Evolutionary conservation across 1,139 yeast species (phyloP), one percentile per base, ranked within the genome.

Genomic region (Magnusiomyces fungicola): DNA sequence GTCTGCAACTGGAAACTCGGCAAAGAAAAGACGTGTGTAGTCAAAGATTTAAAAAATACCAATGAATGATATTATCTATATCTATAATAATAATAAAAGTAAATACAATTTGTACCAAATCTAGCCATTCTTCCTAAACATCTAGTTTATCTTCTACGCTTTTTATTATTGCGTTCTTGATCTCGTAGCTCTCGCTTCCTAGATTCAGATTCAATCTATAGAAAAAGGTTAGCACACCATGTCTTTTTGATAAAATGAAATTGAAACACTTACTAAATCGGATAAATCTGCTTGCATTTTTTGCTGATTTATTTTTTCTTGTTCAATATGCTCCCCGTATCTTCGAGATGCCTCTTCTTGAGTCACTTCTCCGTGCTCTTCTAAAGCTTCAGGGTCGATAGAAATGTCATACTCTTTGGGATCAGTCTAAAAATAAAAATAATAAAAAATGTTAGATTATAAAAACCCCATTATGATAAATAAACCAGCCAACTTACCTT

Each of bases 281-380:
- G 39, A 41, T 5, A 50, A 25, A 32, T 50, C 53, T 21, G 46
- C 46, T 33, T 50, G 50, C 25, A 50, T 43, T 18, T 30, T 30
- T 7, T 39, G 46, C 6, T 33, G 36, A 27, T 44, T 45, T 12
- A 38, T 18, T 25, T 34, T 27, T 27, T 50, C 50, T 12, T 37
- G 34, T 7, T 43, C 37, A 24, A 41, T 32, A 18, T 49, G 48
- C 9, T 45, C 32, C 3, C 46, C 40, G 22, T 45, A 49, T 21
- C 45, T 43, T 6, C 40, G 19, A 14, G 39, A 46, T 2, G 38
- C 43, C 39, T 49, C 45, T 25, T 50, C 50, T 14, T 14, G 39
- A 7, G 47, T 21, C 6, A 43, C 47, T 42, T 47, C 41, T 7
- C 46, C 48, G 16, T 48, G 46, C 12, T 48, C 47, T 24, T 46